Percentiles rank a stretch among this genome's conserved stretches.
Evolutionary conservation across 176 grass and related monocot genomes (phyloP).

Genomic region (Cenchrus purpureus): DNA sequence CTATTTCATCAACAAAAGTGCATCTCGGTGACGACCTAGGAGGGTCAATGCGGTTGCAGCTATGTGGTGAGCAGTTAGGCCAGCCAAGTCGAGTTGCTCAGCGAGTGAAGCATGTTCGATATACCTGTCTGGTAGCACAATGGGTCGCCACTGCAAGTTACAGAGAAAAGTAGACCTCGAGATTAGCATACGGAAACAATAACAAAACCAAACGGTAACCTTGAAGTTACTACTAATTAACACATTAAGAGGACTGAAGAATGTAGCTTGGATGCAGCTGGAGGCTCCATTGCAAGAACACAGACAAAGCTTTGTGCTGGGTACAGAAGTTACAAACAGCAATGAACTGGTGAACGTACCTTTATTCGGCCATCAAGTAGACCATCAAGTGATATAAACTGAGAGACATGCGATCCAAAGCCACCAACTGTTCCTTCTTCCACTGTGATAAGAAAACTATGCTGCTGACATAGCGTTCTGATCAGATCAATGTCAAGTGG

Average conservation of each 20-base stretch:
- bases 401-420: conserved; percentile 76
- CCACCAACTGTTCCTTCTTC: conserved; percentile 85
- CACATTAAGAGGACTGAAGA: neutral
- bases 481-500: conserved; percentile 79
- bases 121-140: conserved; percentile 71
- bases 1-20: conserved; percentile 67
- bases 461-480: conserved; percentile 59
- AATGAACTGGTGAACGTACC: conserved; percentile 29
- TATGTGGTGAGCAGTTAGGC: conserved; percentile 71
- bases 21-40: conserved; percentile 68
- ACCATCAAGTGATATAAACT: conserved; percentile 79
- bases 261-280: no score
- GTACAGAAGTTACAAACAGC: neutral
- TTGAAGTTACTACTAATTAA: conserved; percentile 20
- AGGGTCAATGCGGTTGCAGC: conserved; percentile 71
- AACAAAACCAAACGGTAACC: neutral
- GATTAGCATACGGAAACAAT: neutral
- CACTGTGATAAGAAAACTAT: conserved; percentile 72
- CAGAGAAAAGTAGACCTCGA: neutral
- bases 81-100: conserved; percentile 72
- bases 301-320: neutral
- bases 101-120: conserved; percentile 59
- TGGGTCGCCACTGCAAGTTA: conserved; percentile 70
- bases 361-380: conserved; percentile 71
- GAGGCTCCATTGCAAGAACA: neutral